These are phyloP conservation scores for Fomitopsis schrenkii DNA, from an alignment of 1,284 basidiomycete species.

Conservation along the genomic window DNA sequence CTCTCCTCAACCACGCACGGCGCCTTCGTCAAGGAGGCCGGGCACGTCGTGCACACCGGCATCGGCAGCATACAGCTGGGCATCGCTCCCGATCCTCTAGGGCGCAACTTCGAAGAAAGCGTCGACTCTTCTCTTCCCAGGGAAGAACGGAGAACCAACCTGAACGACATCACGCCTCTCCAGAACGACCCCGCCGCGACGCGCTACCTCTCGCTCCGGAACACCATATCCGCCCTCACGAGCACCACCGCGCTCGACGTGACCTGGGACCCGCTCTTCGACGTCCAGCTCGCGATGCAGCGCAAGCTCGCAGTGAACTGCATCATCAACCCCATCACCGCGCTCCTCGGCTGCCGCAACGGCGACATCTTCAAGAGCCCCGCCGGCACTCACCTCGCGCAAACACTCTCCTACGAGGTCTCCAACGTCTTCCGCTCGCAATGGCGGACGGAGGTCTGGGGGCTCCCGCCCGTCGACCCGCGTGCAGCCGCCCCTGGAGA, in stretches of 20 bases:
- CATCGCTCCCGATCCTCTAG: conserved; percentile 68
- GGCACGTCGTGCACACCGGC: conserved; percentile 71
- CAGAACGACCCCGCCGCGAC: conserved; percentile 22
- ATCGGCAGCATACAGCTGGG: conserved; percentile 76
- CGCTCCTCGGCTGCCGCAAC: conserved; percentile 78
- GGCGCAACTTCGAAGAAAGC: conserved; percentile 56
- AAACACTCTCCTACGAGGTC: conserved; percentile 55
- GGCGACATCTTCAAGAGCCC: conserved; percentile 58
- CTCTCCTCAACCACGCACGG: conserved; percentile 85
- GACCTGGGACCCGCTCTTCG: conserved; percentile 66
- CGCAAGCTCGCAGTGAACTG: conserved; percentile 86
- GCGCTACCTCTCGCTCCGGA: conserved; percentile 57
- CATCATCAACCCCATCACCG: conserved; percentile 86
- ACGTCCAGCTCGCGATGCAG: conserved; percentile 71
- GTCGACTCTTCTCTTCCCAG: conserved; percentile 31
- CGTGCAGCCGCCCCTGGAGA: conserved; percentile 9
- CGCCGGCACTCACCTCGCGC: conserved; percentile 39
- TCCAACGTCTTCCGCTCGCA: conserved; percentile 53
- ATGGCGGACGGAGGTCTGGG: conserved; percentile 33
- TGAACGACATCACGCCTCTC: conserved; percentile 52
- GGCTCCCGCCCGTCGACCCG: conserved; percentile 17
- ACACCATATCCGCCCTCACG: conserved; percentile 66
- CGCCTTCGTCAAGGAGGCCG: conserved; percentile 48
- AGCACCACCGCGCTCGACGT: conserved; percentile 55
- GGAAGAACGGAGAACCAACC: conserved; percentile 36